Conservation (phyloP, 495 filamentous ascomycete species). For the Cudoniella acicularis region DNA sequence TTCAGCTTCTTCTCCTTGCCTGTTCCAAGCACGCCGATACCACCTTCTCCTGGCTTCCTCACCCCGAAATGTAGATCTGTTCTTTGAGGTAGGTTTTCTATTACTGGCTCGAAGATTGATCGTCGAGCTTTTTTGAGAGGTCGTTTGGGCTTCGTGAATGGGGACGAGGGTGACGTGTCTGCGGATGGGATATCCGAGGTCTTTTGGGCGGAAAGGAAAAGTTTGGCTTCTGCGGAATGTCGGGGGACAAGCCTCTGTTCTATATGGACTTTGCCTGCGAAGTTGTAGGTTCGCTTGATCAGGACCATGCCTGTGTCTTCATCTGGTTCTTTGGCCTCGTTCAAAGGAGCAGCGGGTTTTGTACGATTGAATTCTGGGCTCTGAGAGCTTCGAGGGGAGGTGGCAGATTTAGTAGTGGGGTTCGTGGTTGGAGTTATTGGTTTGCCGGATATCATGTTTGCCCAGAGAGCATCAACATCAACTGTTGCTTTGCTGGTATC, state of each 20-base stretch:
- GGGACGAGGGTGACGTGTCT: neutral
- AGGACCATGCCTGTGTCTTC: slow-evolving; percentile 49
- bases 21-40: slow-evolving; percentile 7
- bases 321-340: slow-evolving; percentile 9
- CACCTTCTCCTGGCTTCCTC: slow-evolving; percentile 11
- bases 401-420: slow-evolving; percentile 13
- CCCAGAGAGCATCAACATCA: slow-evolving; percentile 89
- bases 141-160: slow-evolving; percentile 46
- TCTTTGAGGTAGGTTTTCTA: slow-evolving; percentile 38
- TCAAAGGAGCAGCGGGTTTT: slow-evolving; percentile 4
- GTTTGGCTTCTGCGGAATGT: slow-evolving; percentile 75
- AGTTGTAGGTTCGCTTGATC: slow-evolving; percentile 86
- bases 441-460: slow-evolving; percentile 56
- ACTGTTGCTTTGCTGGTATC: slow-evolving; percentile 68
- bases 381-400: slow-evolving; percentile 18
- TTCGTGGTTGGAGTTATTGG: slow-evolving; percentile 16
- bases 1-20: slow-evolving; percentile 74
- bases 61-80: slow-evolving; percentile 49
- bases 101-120: slow-evolving; percentile 77
- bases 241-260: slow-evolving; percentile 77
- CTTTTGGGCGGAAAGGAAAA: slow-evolving; percentile 59
- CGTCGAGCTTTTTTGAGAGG: slow-evolving; percentile 67
- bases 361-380: slow-evolving; percentile 9
- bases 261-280: slow-evolving; percentile 81
- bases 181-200: slow-evolving; percentile 27